These are phyloP conservation scores for Apium graveolens DNA, from an alignment of 129 eudicot genomes.

Conservation along the genomic window DNA sequence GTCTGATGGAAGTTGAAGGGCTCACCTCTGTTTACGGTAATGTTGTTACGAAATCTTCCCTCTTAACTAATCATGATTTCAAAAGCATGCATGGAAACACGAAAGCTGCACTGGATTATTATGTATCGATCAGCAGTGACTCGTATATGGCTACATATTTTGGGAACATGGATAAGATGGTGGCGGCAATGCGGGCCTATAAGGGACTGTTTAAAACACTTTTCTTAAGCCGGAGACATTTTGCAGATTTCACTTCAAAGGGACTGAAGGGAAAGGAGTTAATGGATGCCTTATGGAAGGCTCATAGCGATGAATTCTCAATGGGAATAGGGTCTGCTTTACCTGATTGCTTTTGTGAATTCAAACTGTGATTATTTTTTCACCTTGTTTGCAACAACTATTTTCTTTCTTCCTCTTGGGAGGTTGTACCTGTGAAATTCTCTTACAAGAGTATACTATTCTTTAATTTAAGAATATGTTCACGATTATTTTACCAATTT, in stretches of 20 bases:
- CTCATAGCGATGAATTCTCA: constrained; percentile 67
- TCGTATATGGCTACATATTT: constrained; percentile 84
- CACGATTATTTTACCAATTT: too few relatives aligned
- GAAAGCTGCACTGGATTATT: constrained; percentile 90
- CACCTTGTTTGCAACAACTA: not conserved
- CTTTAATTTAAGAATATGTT: too few relatives aligned
- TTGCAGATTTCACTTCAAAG: constrained; percentile 45
- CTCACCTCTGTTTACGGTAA: constrained; percentile 61
- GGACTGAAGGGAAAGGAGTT: constrained; percentile 57
- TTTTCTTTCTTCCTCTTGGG: not conserved
- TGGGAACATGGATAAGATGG: constrained; percentile 99
- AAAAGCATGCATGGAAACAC: constrained; percentile 91
- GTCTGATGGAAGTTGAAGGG: constrained; percentile 80
- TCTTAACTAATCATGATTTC: constrained; percentile 59
- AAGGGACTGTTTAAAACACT: constrained; percentile 67
- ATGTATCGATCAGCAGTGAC: constrained; percentile 84
- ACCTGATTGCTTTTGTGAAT: constrained; percentile 92
- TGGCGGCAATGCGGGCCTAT: constrained; percentile 83
- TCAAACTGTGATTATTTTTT: constrained; percentile 41
- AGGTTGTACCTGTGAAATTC: not conserved
- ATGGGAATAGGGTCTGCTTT: constrained; percentile 88
- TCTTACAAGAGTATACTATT: not conserved
- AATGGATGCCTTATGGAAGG: constrained; percentile 52
- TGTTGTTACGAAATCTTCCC: constrained; percentile 58
- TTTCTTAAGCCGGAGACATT: constrained; percentile 55